Base-by-base conservation (phyloP, 371 early-diverging fungal genomes). In the Blakeslea trispora region DNA sequence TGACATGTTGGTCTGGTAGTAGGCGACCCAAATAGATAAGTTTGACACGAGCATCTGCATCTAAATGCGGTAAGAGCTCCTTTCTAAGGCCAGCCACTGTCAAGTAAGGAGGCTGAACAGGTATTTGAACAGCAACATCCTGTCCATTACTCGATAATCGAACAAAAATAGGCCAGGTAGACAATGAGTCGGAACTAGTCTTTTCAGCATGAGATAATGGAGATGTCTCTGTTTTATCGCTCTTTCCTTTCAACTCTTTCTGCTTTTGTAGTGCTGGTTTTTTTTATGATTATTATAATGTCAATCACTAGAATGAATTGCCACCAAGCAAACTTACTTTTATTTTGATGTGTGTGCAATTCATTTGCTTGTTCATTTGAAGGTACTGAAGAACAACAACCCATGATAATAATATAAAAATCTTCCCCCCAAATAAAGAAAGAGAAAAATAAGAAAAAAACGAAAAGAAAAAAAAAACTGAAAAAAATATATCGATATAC, bases 71-170 rank as follows among this genome's bases (percentile, higher is more conserved):
- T 46, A 53, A 51, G 24, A 63, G 21, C 6, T 45, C 50, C 45
- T 55, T 45, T 35, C 45, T 31, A 32, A 67, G 15, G 13, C 50
- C 50, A 22, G 35, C 56, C 5, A 63, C 49, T 8, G 53, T 67
- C 23, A 59, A 23, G 45, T 59, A 67, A 32, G 68, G 68, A 18
- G 59, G 48, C 19, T 55, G 43, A 32, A n/a, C 55, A 19, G 68
- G 59, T 37, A 57, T 50, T 40, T 55, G 35, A 14, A 67, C 41
- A 4, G 41, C 19, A 17, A 67, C 56, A 22, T 67, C 63, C 34
- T 59, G 51, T 19, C 59, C 63, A 45, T 55, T 63, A 37, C 39
- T 59, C 34, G 63, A 63, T 14, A 67, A 53, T 53, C 63, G 63
- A 39, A 67, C 55, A 63, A 45, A 45, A 22, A 66, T 61, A 15